These are phyloP conservation scores for Westerdykella aurantiaca DNA, from an alignment of 2,329 filamentous ascomycete species.

Conservation along the genomic window DNA sequence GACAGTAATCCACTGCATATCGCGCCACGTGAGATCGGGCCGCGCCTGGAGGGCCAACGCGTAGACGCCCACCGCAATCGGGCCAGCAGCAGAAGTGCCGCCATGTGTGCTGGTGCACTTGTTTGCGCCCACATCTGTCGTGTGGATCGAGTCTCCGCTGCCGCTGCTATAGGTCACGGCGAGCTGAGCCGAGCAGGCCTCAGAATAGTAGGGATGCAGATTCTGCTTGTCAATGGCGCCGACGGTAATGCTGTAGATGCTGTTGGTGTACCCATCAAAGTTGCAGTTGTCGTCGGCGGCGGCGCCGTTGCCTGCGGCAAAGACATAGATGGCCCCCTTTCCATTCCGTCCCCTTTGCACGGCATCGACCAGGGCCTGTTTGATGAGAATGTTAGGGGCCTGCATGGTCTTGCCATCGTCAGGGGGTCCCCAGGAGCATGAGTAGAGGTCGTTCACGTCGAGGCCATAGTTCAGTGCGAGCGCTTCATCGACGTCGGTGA, in stretches of 20 bases:
- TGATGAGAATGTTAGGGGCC: constrained; percentile 80
- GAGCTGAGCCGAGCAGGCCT: constrained; percentile 89
- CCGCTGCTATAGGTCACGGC: constrained; percentile 97
- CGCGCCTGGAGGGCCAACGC: constrained; percentile 80
- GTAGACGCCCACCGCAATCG: constrained; percentile 85
- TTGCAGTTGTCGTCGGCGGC: constrained; percentile 90
- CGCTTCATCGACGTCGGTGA: constrained; percentile 89
- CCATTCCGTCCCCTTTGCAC: constrained; percentile 81
- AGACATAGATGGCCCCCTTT: constrained; percentile 88
- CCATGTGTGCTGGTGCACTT: constrained; percentile 77
- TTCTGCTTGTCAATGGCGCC: constrained; percentile 86
- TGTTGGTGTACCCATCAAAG: constrained; percentile 98
- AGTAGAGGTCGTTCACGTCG: constrained; percentile 93
- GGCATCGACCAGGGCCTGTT: constrained; percentile 84
- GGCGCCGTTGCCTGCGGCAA: constrained; percentile 93
- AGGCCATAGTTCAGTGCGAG: constrained; percentile 87
- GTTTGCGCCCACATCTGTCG: constrained; percentile 84
- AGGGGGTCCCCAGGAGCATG: constrained; percentile 95
- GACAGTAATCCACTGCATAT: constrained; percentile 86
- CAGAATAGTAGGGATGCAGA: constrained; percentile 90
- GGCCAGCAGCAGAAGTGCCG: constrained; percentile 91
- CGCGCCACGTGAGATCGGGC: constrained; percentile 85
- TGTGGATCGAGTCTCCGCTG: constrained; percentile 83
- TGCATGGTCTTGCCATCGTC: constrained; percentile 95
- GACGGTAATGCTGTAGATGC: constrained; percentile 97